Percentiles rank a stretch among this genome's conserved stretches.
phyloP scores from a whole-genome alignment of 768 basidiomycete genomes.

The Leccinum boreale region DNA sequence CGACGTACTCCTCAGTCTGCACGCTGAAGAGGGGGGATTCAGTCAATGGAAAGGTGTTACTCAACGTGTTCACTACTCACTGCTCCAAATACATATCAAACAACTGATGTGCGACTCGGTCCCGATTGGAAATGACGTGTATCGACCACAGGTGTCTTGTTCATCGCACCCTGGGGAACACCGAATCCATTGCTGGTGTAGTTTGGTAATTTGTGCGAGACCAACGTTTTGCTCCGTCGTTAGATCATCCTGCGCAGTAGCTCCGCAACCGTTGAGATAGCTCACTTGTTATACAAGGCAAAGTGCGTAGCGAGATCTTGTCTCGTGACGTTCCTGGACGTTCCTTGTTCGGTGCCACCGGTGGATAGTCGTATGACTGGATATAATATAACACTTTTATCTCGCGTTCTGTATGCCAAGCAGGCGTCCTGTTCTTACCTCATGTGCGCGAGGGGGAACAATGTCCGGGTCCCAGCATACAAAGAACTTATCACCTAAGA shows the following conservation, averaged over 20 bases:
- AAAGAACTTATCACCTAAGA: constrained; percentile 58
- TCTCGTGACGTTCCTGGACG: constrained; percentile 46
- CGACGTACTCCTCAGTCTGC: constrained; percentile 44
- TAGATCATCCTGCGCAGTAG: background rate
- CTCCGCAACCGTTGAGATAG: background rate
- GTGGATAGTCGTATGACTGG: constrained; percentile 66
- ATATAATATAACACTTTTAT: background rate
- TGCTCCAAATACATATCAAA: constrained; percentile 69
- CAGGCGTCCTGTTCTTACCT: constrained; percentile 36
- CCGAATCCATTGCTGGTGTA: constrained; percentile 61
- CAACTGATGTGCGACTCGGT: constrained; percentile 60
- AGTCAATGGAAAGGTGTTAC: background rate
- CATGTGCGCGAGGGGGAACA: constrained; percentile 50
- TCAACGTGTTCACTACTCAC: constrained; percentile 45
- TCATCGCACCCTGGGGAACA: constrained; percentile 53
- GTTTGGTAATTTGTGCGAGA: constrained; percentile 51
- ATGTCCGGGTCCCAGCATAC: constrained; percentile 69
- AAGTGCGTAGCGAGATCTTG: constrained; percentile 63
- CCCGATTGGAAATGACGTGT: constrained; percentile 68
- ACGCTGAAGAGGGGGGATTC: constrained; percentile 31
- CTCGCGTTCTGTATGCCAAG: background rate
- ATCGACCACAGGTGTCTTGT: constrained; percentile 48
- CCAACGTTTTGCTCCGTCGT: constrained; percentile 41
- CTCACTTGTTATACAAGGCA: constrained; percentile 60
- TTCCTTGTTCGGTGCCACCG: constrained; percentile 61